Evolutionary conservation across 2,329 filamentous ascomycete genomes (phyloP).

Genomic region (Berkeleyomyces rouxiae): DNA sequence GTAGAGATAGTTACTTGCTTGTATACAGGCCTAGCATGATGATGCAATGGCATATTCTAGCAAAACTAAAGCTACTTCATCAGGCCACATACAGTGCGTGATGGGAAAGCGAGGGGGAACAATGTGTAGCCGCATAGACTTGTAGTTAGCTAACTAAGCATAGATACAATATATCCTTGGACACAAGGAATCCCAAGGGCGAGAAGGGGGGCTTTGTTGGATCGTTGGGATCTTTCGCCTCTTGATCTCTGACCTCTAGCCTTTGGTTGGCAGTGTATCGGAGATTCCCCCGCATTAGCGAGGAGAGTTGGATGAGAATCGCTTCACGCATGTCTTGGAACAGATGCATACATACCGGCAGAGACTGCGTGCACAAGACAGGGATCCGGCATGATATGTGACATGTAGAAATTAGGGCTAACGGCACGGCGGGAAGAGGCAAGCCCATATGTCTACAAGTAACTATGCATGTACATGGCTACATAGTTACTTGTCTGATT

Average conservation of each 20-base stretch:
- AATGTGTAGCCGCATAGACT: too few relatives aligned
- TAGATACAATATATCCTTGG: too few relatives aligned
- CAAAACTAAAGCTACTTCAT: background rate
- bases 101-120: too few relatives aligned
- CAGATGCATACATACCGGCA: background rate
- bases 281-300: too few relatives aligned
- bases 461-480: background rate
- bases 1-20: background rate
- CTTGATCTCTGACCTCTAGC: too few relatives aligned
- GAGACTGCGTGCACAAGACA: background rate
- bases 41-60: background rate
- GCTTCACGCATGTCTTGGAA: background rate
- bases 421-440: background rate
- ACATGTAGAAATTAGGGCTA: background rate
- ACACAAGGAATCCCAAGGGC: too few relatives aligned
- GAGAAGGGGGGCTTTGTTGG: too few relatives aligned
- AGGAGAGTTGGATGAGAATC: background rate
- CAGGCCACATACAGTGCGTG: background rate
- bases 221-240: too few relatives aligned
- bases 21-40: background rate
- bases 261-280: too few relatives aligned
- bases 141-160: too few relatives aligned
- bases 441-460: background rate
- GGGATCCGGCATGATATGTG: background rate
- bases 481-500: too few relatives aligned